Base-by-base conservation (phyloP, 352 stramenopile species). In the Plasmopara viticola region DNA sequence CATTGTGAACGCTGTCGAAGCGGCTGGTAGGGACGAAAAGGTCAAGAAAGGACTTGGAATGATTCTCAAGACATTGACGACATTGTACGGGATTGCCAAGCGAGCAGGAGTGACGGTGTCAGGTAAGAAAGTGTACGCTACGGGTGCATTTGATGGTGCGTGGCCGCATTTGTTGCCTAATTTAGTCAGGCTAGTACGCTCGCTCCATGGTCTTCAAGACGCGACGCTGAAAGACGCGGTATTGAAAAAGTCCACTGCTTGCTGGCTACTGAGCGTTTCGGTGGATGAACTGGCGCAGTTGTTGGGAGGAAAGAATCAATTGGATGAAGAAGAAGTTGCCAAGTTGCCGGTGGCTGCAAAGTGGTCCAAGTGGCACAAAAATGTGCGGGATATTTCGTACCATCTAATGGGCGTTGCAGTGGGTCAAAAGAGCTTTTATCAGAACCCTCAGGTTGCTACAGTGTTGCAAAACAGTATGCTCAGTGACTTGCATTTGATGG, bases 341-440 rank as follows among this genome's bases (percentile, higher is more conserved):
- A 76, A 84, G 54, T 53, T 89, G 0, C 70, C 78, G 0, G 20
- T 35, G 0, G 68, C 62, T 0, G 70, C 77, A 0, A 84, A 72
- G 38, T 87, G 76, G 74, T 84, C 78, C 4, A 88, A 88, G 40
- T 92, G 81, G 81, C 70, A 85, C 54, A 89, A 87, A 55, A 89
- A 88, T 45, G 69, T 88, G 2, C 78, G 81, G 14, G 81, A 92
- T 53, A 78, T 89, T 45, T 68, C 64, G 33, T 92, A 88, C 47
- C 81, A 92, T 63, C 64, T 92, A 18, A 74, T 86, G 54, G 81
- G 78, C 17, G 70, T 85, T 6, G 78, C 78, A 8, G 57, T 86
- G 5, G 51, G 51, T 0, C 75, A 85, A 45, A 34, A 46, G 5
- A 78, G 62, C 46, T 82, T 89, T 31, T 87, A 86, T 28, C 53